Base-by-base conservation (phyloP, 805 yeast species). In the Sungouiella blattae region DNA sequence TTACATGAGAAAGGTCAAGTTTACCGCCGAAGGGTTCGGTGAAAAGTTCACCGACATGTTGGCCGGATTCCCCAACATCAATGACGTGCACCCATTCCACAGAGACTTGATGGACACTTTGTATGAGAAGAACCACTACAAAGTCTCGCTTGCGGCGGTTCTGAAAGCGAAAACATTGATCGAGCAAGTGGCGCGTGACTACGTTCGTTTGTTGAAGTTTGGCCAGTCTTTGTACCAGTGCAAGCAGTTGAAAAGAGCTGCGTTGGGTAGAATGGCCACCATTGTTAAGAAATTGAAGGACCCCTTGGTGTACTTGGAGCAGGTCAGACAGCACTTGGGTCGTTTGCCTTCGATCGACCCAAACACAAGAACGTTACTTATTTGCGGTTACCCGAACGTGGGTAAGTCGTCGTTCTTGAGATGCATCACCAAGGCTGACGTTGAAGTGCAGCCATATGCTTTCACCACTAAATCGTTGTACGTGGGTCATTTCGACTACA, bases 221-320 rank as follows among this genome's bases (percentile, higher is more conserved):
- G 98, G 98, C 54, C 98, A 93, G 72, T 89, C 97, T 28, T 71
- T 93, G 46, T 93, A 88, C 69, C 99, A 94, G 73, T 93, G 99
- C 77, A 93, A 93, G 69, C 98, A 93, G 71, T 79, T 93, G 61
- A 93, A 93, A 67, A 78, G 97, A 58, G 99, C 99, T 50, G 99
- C 98, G 21, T 71, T 93, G 53, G 99, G 99, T 75, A 85, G 99
- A 69, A 93, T 93, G 99, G 99, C 98, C 37, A 93, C 99, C 23
- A 88, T 93, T 55, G 82, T 82, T 56, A 93, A 93, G 75, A 87
- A 94, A 52, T 76, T 93, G 58, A 93, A 91, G 68, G 98, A 93
- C 62, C 91, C 98, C 14, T 73, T 93, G 41, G 76, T 78, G 32
- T 93, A 93, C 69, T 72, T 93, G 60, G 99, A 93, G 70, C 98